Base-by-base conservation (phyloP, 345 rosid genomes). In the Cardamine occulta region DNA sequence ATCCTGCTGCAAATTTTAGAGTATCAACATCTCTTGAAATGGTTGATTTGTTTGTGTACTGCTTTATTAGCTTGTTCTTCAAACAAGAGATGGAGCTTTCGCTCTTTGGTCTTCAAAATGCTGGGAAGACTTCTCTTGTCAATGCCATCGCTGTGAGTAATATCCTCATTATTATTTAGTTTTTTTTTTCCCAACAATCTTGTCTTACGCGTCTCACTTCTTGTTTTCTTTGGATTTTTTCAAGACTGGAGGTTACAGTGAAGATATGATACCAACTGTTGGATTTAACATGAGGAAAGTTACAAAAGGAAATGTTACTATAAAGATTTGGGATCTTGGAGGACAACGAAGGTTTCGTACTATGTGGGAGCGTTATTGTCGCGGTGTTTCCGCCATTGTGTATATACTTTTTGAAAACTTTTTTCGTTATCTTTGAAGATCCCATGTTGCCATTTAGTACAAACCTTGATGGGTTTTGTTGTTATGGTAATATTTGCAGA, bases 301-400 rank as follows among this genome's bases (percentile, higher is more conserved):
- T 68, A 93, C 97, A 9, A 96, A 93, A 84, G 99, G 99, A 61
- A 96, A 96, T 62, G 98, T 96, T 67, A 96, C 98, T 1, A 95
- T 96, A 74, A 96, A 96, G 83, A 89, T 93, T 42, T 96, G 99
- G 99, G 99, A 95, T 79, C 97, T 95, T 75, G 99, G 99, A 81
- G 99, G 99, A 24, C 99, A 95, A 75, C 81, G 94, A 48, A 88
- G 99, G 85, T 96, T 96, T 51, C 97, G 99, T 39, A 85, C 90
- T 45, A 93, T 90, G 98, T 93, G 99, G 99, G 99, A 95, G 76
- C 97, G 97, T 66, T 96, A 93, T 56, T 96, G 99, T 66, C 98
- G 98, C 3, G 99, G 98, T 4, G 99, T 93, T 74, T 87, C 98
- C 29, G 92, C 99, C 5, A 96, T 96, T 63, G 74, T 96, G 99